Conservation (phyloP, 768 basidiomycete genomes). For the Kwoniella europaea region DNA sequence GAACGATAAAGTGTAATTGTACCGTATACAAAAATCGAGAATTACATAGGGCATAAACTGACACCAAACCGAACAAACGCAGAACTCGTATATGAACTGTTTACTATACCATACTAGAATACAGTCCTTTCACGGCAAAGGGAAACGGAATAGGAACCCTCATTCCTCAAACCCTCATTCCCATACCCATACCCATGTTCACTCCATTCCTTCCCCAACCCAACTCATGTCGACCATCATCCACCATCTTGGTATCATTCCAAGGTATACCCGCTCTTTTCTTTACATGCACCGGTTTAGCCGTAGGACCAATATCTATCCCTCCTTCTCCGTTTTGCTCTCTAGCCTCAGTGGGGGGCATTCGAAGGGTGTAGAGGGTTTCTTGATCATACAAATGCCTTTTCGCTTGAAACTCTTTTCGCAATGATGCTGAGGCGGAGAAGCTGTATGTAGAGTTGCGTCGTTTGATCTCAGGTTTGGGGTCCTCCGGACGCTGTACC, state of each 20-base stretch:
- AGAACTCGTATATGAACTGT: too few relatives aligned
- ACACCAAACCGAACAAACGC: too few relatives aligned
- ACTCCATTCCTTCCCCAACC: conserved; percentile 9
- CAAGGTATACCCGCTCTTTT: conserved; percentile 18
- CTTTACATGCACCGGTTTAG: conserved; percentile 11
- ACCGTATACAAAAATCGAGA: too few relatives aligned
- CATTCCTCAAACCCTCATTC: conserved; percentile 1
- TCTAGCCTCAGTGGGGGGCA: neutral
- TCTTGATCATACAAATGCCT: conserved; percentile 18
- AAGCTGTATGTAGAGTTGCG: conserved; percentile 15
- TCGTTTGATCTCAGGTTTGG: conserved; percentile 4
- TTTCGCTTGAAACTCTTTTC: conserved; percentile 4
- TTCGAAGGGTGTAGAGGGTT: conserved; percentile 15
- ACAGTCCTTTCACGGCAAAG: neutral
- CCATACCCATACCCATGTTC: conserved; percentile 11
- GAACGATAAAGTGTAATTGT: too few relatives aligned
- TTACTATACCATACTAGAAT: neutral
- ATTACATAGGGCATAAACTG: too few relatives aligned
- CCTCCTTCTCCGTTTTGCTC: neutral
- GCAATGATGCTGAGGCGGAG: conserved; percentile 13
- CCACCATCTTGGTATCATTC: neutral
- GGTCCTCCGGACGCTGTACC: conserved; percentile 5
- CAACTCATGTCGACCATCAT: conserved; percentile 14
- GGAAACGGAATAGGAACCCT: neutral
- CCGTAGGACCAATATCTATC: conserved; percentile 16